These are phyloP conservation scores for Macrolepiota fuliginosa DNA, from an alignment of 768 basidiomycete genomes.

Conservation along the genomic window DNA sequence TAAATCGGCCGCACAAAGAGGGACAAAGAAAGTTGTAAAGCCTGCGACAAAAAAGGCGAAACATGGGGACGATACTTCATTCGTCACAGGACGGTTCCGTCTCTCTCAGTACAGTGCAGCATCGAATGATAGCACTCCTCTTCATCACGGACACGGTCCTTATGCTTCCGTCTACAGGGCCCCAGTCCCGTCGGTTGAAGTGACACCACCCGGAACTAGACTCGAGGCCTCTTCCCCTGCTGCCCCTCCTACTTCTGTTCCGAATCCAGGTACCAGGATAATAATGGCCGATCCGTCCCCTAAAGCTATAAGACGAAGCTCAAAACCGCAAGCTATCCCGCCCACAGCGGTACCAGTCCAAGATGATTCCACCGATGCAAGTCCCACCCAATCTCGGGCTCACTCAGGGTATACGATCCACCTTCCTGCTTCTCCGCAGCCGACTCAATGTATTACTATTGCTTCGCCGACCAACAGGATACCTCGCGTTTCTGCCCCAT, in stretches of 20 bases:
- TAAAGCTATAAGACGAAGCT: neutral
- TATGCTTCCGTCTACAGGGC: conserved; percentile 39
- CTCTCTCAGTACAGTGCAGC: conserved; percentile 37
- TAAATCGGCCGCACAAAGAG: conserved; percentile 3
- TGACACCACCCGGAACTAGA: conserved; percentile 7
- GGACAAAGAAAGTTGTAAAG: conserved; percentile 24
- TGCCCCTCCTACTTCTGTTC: neutral
- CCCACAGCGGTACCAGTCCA: neutral
- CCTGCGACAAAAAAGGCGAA: conserved; percentile 3
- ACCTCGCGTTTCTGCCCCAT: neutral
- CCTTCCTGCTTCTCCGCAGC: neutral
- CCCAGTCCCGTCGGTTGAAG: conserved; percentile 2
- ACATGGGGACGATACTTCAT: conserved; percentile 8
- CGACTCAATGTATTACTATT: neutral
- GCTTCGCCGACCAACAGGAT: neutral
- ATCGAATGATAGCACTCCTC: conserved; percentile 27
- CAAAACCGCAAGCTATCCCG: conserved; percentile 1
- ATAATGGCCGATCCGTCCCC: neutral
- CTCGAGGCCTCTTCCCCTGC: neutral
- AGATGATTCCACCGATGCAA: neutral
- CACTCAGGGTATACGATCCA: conserved; percentile 3
- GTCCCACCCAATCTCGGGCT: neutral
- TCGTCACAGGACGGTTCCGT: conserved; percentile 40
- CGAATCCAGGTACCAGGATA: conserved; percentile 1
- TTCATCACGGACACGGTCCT: conserved; percentile 32